Evolutionary conservation across 2,329 filamentous ascomycete genomes (phyloP).

Genomic region (Neospermospora avenae): DNA sequence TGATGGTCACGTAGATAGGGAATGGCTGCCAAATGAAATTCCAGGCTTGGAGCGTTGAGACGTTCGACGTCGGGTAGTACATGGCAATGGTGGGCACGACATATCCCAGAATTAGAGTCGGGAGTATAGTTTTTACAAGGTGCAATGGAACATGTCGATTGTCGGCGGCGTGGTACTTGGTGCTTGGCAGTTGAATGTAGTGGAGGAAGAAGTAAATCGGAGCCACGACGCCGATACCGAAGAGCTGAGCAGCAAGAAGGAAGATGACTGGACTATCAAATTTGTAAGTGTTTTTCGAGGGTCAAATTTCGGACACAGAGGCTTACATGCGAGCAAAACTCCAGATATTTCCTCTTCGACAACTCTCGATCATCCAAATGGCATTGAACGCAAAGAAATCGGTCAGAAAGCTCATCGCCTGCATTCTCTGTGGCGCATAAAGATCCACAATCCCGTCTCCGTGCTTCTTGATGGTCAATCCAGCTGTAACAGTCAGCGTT

Average conservation of each 20-base stretch:
- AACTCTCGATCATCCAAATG: constrained; percentile 30
- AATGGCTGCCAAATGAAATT: constrained; percentile 21
- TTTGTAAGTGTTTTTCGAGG: not conserved
- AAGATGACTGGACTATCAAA: constrained; percentile 1
- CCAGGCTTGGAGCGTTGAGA: constrained; percentile 16
- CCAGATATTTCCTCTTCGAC: constrained; percentile 28
- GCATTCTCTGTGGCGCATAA: constrained; percentile 11
- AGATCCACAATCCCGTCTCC: not conserved
- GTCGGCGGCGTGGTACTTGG: constrained; percentile 33
- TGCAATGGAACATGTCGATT: constrained; percentile 30
- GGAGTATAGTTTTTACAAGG: constrained; percentile 30
- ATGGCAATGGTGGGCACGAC: constrained; percentile 21
- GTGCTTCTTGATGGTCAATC: not conserved
- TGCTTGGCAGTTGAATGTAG: constrained; percentile 31
- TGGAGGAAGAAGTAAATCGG: constrained; percentile 37
- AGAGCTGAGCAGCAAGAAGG: constrained; percentile 26
- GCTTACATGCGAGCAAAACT: constrained; percentile 20
- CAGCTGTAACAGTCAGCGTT: not conserved
- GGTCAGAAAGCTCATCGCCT: constrained; percentile 24
- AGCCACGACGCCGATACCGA: constrained; percentile 31
- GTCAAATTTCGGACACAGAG: not conserved
- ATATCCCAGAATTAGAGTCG: constrained; percentile 27
- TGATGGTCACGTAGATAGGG: constrained; percentile 17
- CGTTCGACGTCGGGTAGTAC: constrained; percentile 15
- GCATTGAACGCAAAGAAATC: constrained; percentile 25